Percentiles rank a stretch among this genome's conserved stretches.
phyloP scores from a whole-genome alignment of 257 asterid species.

The Buddleja alternifolia region DNA sequence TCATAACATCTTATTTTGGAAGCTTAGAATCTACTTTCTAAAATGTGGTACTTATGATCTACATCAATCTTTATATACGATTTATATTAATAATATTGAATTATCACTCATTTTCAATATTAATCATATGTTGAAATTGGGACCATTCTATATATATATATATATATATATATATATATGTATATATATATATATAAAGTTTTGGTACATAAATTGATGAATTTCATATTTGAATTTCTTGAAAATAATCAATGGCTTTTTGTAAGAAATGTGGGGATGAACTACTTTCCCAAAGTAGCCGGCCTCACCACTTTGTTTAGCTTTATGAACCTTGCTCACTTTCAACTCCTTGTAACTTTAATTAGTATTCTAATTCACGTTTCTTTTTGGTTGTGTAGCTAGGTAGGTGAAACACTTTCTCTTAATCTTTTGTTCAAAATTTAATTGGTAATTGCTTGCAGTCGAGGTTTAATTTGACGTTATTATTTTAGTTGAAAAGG shows the following conservation, averaged over 20 bases:
- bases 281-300: slow-evolving; percentile 21
- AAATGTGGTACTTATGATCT: too few relatives aligned
- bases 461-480: neutral
- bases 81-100: too few relatives aligned
- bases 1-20: too few relatives aligned
- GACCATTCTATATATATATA: too few relatives aligned
- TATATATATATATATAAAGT: neutral
- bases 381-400: neutral
- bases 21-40: too few relatives aligned
- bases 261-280: neutral
- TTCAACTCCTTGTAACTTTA: slow-evolving; percentile 33
- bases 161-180: too few relatives aligned
- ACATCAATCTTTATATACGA: too few relatives aligned
- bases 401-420: neutral
- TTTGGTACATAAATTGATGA: neutral
- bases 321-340: slow-evolving; percentile 31
- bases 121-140: too few relatives aligned
- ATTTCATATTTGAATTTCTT: too few relatives aligned
- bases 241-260: neutral
- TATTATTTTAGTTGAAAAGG: too few relatives aligned
- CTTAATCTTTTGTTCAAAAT: neutral
- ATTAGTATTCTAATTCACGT: slow-evolving; percentile 25
- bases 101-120: too few relatives aligned
- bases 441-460: slow-evolving; percentile 9
- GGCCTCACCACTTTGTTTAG: slow-evolving; percentile 27